Conservation (phyloP, 495 filamentous ascomycete genomes). For the Coniosporium apollinis region DNA sequence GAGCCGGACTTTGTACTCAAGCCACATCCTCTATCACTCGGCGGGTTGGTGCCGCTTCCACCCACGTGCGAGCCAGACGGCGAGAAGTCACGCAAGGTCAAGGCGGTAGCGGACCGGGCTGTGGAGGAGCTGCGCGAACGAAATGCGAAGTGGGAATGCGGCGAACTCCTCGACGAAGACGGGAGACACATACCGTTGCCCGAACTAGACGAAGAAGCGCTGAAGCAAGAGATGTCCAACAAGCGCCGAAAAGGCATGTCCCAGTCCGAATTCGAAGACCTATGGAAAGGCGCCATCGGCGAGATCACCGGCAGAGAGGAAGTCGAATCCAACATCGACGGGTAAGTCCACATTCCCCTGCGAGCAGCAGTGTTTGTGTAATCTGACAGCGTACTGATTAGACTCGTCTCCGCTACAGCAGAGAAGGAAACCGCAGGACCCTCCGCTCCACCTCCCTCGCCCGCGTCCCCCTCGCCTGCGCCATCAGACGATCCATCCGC, state of each 20-base stretch:
- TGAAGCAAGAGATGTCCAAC: conserved; percentile 56
- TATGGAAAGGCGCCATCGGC: conserved; percentile 74
- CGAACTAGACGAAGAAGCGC: conserved; percentile 53
- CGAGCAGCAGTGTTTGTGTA: not conserved
- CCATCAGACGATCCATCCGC: conserved; percentile 74
- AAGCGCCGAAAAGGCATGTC: conserved; percentile 65
- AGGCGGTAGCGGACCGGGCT: conserved; percentile 71
- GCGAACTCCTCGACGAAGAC: conserved; percentile 46
- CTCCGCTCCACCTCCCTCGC: conserved; percentile 69
- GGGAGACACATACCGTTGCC: conserved; percentile 40
- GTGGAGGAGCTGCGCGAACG: conserved; percentile 77
- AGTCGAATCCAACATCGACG: conserved; percentile 47
- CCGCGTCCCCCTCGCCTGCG: conserved; percentile 72
- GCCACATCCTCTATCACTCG: conserved; percentile 66
- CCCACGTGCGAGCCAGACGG: conserved; percentile 94
- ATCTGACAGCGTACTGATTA: conserved; percentile 13
- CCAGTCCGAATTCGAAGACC: conserved; percentile 77
- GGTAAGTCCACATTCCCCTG: conserved; percentile 44
- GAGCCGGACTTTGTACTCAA: conserved; percentile 76
- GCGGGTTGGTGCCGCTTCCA: conserved; percentile 65
- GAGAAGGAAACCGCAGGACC: conserved; percentile 37
- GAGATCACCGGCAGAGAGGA: conserved; percentile 74
- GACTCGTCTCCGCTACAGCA: conserved; percentile 39
- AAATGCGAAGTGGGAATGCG: conserved; percentile 79
- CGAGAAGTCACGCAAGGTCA: conserved; percentile 73